These are phyloP conservation scores for Suillus fuscotomentosus DNA, from an alignment of 768 basidiomycete species.

Conservation along the genomic window DNA sequence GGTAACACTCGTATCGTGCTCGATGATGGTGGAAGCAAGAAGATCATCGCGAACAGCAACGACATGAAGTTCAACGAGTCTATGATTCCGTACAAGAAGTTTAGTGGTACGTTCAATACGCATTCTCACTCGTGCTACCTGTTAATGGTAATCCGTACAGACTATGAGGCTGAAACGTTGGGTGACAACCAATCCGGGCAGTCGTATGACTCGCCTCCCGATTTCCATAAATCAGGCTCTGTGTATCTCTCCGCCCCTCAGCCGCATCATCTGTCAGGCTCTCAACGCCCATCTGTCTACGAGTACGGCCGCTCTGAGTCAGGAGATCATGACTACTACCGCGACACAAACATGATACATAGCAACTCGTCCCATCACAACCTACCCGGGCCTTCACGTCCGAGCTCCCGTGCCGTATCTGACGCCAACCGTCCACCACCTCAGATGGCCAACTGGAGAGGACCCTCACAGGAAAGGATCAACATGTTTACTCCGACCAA, in stretches of 20 bases:
- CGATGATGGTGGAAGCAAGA: slow-evolving; percentile 67
- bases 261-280: slow-evolving; percentile 31
- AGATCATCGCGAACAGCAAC: slow-evolving; percentile 47
- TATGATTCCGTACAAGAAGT: slow-evolving; percentile 74
- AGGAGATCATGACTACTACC: slow-evolving; percentile 51
- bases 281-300: slow-evolving; percentile 45
- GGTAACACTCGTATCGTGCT: slow-evolving; percentile 64
- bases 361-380: slow-evolving; percentile 34
- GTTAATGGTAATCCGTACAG: slow-evolving; percentile 32
- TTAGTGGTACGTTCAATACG: slow-evolving; percentile 50
- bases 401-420: slow-evolving; percentile 31
- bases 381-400: slow-evolving; percentile 26
- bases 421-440: slow-evolving; percentile 28
- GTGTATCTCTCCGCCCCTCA: slow-evolving; percentile 33
- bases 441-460: slow-evolving; percentile 20
- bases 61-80: slow-evolving; percentile 76
- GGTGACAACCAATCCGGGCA: slow-evolving; percentile 53
- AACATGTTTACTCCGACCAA: slow-evolving; percentile 33
- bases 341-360: slow-evolving; percentile 47
- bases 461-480: slow-evolving; percentile 38
- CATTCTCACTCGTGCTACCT: not conserved
- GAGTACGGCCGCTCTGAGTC: slow-evolving; percentile 37
- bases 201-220: slow-evolving; percentile 31
- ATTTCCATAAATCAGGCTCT: slow-evolving; percentile 24
- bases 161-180: slow-evolving; percentile 65